A percentile compares a stretch with the other conserved stretches of the same genome.
phyloP scores from a whole-genome alignment of 2,329 filamentous ascomycete genomes.

The Xylariaceae sp. region DNA sequence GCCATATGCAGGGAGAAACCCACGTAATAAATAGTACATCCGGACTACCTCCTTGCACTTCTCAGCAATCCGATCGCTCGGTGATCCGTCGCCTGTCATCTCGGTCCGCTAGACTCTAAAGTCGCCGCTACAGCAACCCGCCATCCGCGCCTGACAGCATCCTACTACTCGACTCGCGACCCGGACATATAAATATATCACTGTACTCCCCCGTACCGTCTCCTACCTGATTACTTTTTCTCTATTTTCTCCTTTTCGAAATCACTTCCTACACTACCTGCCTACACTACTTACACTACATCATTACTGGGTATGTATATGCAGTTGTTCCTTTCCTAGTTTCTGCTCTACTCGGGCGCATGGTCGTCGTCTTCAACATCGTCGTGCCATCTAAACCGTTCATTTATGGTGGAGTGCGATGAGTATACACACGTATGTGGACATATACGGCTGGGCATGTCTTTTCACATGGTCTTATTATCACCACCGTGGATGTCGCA shows the following conservation, averaged over 20 bases:
- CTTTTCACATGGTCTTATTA: not conserved
- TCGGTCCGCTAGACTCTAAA: not conserved
- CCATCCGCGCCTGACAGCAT: not conserved
- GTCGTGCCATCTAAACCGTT: not conserved
- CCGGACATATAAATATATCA: not conserved
- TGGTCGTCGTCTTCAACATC: too few relatives aligned
- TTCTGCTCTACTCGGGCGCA: not conserved
- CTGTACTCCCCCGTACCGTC: too few relatives aligned
- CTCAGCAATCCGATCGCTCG: not conserved
- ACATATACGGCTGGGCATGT: not conserved
- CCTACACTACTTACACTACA: too few relatives aligned
- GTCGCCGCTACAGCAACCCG: conserved; percentile 10
- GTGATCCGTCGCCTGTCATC: not conserved
- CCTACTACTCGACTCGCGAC: not conserved
- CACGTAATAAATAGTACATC: not conserved
- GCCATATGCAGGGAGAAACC: not conserved
- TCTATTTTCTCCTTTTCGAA: too few relatives aligned
- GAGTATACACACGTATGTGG: not conserved
- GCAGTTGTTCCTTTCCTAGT: not conserved
- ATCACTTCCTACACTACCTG: too few relatives aligned
- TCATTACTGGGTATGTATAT: too few relatives aligned
- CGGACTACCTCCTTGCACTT: not conserved
- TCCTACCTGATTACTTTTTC: too few relatives aligned
- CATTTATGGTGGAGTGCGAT: not conserved
- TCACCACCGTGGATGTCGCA: not conserved